Conservation (phyloP, 805 yeast species). For the Blastobotrys terrestris region DNA sequence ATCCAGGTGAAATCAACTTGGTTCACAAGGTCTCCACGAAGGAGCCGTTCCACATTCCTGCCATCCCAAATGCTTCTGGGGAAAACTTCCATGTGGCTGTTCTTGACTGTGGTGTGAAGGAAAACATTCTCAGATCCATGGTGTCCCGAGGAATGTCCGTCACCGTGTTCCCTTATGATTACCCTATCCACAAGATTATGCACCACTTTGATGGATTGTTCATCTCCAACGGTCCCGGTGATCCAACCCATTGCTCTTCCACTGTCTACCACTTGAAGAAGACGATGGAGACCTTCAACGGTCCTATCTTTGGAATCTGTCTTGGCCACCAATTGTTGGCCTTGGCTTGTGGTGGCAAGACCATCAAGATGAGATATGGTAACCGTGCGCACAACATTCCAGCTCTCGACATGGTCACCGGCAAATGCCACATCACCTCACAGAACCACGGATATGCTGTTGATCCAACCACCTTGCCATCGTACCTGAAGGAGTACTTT, state of each 20-base stretch:
- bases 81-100: conserved; percentile 79
- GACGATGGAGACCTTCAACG: conserved; percentile 59
- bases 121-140: conserved; percentile 88
- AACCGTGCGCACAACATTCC: conserved; percentile 99
- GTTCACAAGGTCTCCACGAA: conserved; percentile 93
- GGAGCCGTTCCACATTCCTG: conserved; percentile 83
- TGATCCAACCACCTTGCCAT: conserved; percentile 66
- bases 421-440: conserved; percentile 95
- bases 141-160: conserved; percentile 93
- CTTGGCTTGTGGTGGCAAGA: conserved; percentile 89
- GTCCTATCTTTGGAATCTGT: conserved; percentile 97
- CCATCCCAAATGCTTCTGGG: conserved; percentile 39
- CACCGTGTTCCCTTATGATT: conserved; percentile 94
- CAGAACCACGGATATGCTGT: conserved; percentile 99
- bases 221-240: conserved; percentile 96
- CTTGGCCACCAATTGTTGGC: conserved; percentile 96
- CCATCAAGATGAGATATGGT: conserved; percentile 91
- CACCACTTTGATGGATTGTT: conserved; percentile 91
- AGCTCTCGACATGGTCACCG: conserved; percentile 81
- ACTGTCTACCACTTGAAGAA: conserved; percentile 70
- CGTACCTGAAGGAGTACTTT: conserved; percentile 80
- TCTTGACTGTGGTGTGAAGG: conserved; percentile 97
- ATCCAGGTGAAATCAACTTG: conserved; percentile 83
- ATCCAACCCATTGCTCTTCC: conserved; percentile 82
- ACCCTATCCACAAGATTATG: conserved; percentile 86